These are phyloP conservation scores for Cryptococcus depauperatus DNA, from an alignment of 1,284 basidiomycete genomes.

Conservation along the genomic window DNA sequence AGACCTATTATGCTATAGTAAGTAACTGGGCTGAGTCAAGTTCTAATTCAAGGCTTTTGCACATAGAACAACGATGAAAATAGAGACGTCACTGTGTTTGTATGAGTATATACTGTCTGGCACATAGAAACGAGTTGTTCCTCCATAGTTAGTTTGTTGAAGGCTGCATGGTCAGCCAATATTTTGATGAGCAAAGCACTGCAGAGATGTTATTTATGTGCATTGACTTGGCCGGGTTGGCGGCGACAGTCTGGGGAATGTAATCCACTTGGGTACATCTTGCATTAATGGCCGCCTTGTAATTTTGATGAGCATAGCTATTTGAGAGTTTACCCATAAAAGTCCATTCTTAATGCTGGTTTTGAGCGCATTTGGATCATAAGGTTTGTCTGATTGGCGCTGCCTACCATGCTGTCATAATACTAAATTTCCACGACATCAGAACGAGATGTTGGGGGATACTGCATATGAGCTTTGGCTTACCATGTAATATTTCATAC, in stretches of 20 bases:
- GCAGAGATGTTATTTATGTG: slow-evolving; percentile 57
- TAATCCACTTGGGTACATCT: slow-evolving; percentile 66
- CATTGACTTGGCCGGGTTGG: slow-evolving; percentile 60
- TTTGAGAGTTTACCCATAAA: no score
- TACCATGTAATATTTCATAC: no score
- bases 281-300: no score
- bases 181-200: slow-evolving; percentile 47
- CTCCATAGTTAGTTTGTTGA: neutral
- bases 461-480: no score
- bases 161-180: no score
- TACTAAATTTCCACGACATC: slow-evolving; percentile 74
- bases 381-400: no score
- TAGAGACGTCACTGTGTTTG: slow-evolving; percentile 48
- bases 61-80: slow-evolving; percentile 55
- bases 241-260: slow-evolving; percentile 55
- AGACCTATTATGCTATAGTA: no score
- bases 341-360: no score
- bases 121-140: slow-evolving; percentile 1
- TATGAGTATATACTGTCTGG: no score
- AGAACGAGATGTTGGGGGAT: slow-evolving; percentile 55
- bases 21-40: no score
- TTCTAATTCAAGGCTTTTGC: slow-evolving; percentile 55
- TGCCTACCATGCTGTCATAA: slow-evolving; percentile 68
- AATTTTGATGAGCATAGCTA: no score
- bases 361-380: no score